These are phyloP conservation scores for Sclerotinia glacialis DNA, from an alignment of 2,329 filamentous ascomycete species.

Conservation along the genomic window DNA sequence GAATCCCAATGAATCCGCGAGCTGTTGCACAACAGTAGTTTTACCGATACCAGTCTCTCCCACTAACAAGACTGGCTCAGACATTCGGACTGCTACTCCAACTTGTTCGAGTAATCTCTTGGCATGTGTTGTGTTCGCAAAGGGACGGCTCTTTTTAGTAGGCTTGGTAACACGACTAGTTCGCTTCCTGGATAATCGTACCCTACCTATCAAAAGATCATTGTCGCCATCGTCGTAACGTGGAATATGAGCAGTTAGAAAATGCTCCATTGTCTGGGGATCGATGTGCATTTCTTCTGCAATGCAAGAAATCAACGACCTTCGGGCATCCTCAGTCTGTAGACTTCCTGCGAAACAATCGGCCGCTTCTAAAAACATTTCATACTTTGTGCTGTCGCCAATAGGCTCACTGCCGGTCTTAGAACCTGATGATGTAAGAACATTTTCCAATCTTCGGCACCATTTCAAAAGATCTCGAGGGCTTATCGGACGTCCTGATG, in stretches of 20 bases:
- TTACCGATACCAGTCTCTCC: slow-evolving; percentile 99
- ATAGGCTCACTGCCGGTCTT: slow-evolving; percentile 68
- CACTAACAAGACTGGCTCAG: slow-evolving; percentile 91
- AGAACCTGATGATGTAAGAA: slow-evolving; percentile 60
- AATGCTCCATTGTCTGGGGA: slow-evolving; percentile 75
- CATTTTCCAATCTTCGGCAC: slow-evolving; percentile 71
- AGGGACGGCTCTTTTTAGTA: slow-evolving; percentile 60
- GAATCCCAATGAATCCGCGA: slow-evolving; percentile 79
- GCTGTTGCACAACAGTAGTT: slow-evolving; percentile 90
- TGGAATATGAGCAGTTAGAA: slow-evolving; percentile 70
- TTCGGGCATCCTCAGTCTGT: slow-evolving; percentile 60
- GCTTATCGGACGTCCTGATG: slow-evolving; percentile 54
- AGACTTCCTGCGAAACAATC: slow-evolving; percentile 89
- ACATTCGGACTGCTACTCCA: slow-evolving; percentile 73
- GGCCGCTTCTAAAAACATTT: slow-evolving; percentile 89
- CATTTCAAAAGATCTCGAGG: slow-evolving; percentile 86
- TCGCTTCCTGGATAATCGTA: slow-evolving; percentile 54
- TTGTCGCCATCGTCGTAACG: slow-evolving; percentile 60
- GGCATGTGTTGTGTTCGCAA: slow-evolving; percentile 85
- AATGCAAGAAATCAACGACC: slow-evolving; percentile 63
- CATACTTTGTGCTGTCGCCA: slow-evolving; percentile 68
- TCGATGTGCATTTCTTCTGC: slow-evolving; percentile 87
- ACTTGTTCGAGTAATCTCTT: slow-evolving; percentile 85
- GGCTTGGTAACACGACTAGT: slow-evolving; percentile 46
- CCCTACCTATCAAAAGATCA: slow-evolving; percentile 64